A percentile compares a stretch with the other conserved stretches of the same genome.
phyloP scores from a whole-genome alignment of 306 rosid genomes.

The Vigna mungo region DNA sequence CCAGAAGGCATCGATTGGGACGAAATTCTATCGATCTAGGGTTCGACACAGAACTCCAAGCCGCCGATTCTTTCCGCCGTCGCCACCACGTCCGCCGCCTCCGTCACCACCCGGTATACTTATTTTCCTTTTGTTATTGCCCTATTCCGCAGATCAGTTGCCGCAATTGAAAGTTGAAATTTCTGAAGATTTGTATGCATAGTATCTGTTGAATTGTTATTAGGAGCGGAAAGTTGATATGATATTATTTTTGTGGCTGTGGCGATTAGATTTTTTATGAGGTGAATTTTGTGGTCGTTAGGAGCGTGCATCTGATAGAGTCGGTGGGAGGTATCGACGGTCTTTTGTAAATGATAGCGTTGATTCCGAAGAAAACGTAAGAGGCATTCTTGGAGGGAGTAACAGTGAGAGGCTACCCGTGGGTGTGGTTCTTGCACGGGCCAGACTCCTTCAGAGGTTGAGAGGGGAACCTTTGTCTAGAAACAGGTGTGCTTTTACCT shows the following conservation, averaged over 20 bases:
- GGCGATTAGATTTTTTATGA: neutral
- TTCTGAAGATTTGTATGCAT: neutral
- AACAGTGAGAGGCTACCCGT: slow-evolving; percentile 75
- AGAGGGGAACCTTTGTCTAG: slow-evolving; percentile 67
- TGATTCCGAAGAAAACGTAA: slow-evolving; percentile 52
- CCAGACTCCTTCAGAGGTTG: slow-evolving; percentile 85
- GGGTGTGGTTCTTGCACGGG: slow-evolving; percentile 81
- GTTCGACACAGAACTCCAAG: slow-evolving; percentile 49
- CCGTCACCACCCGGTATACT: slow-evolving; percentile 53
- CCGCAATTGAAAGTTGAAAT: neutral
- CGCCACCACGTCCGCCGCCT: slow-evolving; percentile 50
- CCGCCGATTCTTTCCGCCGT: slow-evolving; percentile 59
- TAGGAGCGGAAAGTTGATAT: neutral
- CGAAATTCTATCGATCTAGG: slow-evolving; percentile 55
- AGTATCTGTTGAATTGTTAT: neutral
- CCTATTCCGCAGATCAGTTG: neutral
- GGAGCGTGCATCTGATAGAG: slow-evolving; percentile 61
- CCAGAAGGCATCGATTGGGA: slow-evolving; percentile 76
- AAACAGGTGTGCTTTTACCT: slow-evolving; percentile 61
- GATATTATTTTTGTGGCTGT: neutral
- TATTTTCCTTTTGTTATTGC: neutral
- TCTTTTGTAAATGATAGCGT: slow-evolving; percentile 43
- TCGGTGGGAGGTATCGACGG: slow-evolving; percentile 49
- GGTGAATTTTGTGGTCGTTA: slow-evolving; percentile 28
- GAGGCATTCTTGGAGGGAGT: slow-evolving; percentile 45